Percentiles rank a stretch among this genome's conserved stretches.
Conservation (phyloP, 2,329 filamentous ascomycete genomes). For the Thielaviopsis musarum region DNA sequence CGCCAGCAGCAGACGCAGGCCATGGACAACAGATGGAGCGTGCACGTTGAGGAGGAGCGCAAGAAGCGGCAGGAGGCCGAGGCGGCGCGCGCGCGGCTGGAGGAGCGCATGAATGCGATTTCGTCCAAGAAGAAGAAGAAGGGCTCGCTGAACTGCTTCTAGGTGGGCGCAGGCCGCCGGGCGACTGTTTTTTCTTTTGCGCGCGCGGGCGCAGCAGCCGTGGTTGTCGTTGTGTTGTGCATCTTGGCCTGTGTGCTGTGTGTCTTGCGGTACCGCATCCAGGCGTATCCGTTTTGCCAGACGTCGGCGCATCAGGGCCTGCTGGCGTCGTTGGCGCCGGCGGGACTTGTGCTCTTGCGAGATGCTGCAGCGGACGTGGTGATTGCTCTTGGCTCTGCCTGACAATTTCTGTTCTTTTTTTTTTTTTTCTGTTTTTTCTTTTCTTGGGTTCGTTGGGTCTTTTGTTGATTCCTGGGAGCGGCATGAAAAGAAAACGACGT, state of each 20-base stretch:
- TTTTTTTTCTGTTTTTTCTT: slow-evolving; percentile 1
- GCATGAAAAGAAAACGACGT: background rate
- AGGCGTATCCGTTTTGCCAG: slow-evolving; percentile 9
- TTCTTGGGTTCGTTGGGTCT: slow-evolving; percentile 11
- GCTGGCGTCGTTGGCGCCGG: slow-evolving; percentile 1
- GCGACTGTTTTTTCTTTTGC: slow-evolving; percentile 4
- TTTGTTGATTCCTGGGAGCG: slow-evolving; percentile 8
- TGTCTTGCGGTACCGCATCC: slow-evolving; percentile 4
- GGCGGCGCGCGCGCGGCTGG: slow-evolving; percentile 70
- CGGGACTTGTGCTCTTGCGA: slow-evolving; percentile 11
- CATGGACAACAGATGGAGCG: slow-evolving; percentile 45
- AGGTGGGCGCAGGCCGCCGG: slow-evolving; percentile 21
- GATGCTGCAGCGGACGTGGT: slow-evolving; percentile 11
- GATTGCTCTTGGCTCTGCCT: slow-evolving; percentile 9
- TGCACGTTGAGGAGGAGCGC: slow-evolving; percentile 92
- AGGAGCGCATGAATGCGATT: slow-evolving; percentile 86
- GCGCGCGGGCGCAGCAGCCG: background rate
- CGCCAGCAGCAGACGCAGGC: slow-evolving; percentile 27
- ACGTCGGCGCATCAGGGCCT: slow-evolving; percentile 7
- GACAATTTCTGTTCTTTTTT: slow-evolving; percentile 4
- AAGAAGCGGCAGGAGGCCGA: slow-evolving; percentile 85
- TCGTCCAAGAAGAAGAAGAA: slow-evolving; percentile 93
- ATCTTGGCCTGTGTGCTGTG: slow-evolving; percentile 1
- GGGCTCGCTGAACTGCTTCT: slow-evolving; percentile 94
- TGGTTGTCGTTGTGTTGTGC: background rate